Evolutionary conservation across 192 early-diverging fungal species (phyloP).

Genomic region (Chytriomyces hyalinus): DNA sequence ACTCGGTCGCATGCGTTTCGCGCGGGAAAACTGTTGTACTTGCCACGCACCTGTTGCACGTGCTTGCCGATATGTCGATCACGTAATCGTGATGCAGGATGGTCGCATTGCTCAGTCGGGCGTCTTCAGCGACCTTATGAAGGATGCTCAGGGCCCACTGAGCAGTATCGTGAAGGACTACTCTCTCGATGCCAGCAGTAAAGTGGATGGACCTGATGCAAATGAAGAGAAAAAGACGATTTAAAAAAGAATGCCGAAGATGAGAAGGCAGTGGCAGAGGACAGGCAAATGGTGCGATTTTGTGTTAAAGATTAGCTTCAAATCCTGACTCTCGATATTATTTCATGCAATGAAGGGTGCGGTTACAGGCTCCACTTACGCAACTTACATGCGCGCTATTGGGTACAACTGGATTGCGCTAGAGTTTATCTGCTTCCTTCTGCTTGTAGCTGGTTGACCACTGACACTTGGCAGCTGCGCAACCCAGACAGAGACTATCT

Average conservation of each 20-base stretch:
- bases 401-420: not conserved
- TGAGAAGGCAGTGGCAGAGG: slow-evolving; percentile 27
- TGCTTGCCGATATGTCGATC: slow-evolving; percentile 36
- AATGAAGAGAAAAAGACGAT: not conserved
- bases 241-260: not conserved
- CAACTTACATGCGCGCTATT: slow-evolving; percentile 1
- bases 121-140: slow-evolving; percentile 41
- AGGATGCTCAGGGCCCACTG: slow-evolving; percentile 14
- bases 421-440: not conserved
- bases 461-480: slow-evolving; percentile 3
- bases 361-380: slow-evolving; percentile 9
- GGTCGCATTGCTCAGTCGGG: slow-evolving; percentile 48
- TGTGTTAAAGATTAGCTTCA: not conserved
- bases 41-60: slow-evolving; percentile 50
- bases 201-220: not conserved
- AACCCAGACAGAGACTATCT: slow-evolving; percentile 11
- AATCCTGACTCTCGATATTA: not conserved
- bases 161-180: slow-evolving; percentile 40
- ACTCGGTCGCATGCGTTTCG: slow-evolving; percentile 22
- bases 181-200: slow-evolving; percentile 30
- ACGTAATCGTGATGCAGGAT: slow-evolving; percentile 43
- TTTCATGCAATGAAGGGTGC: not conserved
- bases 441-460: slow-evolving; percentile 8
- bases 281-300: slow-evolving; percentile 12
- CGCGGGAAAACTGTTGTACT: slow-evolving; percentile 40